phyloP scores from a whole-genome alignment of 129 eudicot genomes.

The Helianthus annuus region HanXRQr2.0-SUNRISE NC_035449.2:123353049-123353548 shows the following conservation, averaged over 20 bases:
- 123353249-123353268: not conserved
- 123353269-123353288: not conserved
- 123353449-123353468: conserved; percentile 92
- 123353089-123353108: conserved; percentile 80
- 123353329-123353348: too few species aligned
- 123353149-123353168: conserved; percentile 61
- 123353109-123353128: conserved; percentile 71
- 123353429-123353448: conserved; percentile 48
- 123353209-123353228: conserved; percentile 40
- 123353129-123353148: conserved; percentile 55
- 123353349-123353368: too few species aligned
- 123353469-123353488: conserved; percentile 65
- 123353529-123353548: conserved; percentile 11
- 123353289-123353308: too few species aligned
- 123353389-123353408: not conserved
- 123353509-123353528: conserved; percentile 51
- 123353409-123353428: not conserved
- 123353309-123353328: too few species aligned
- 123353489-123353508: conserved; percentile 82
- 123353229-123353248: not conserved
- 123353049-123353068: conserved; percentile 63
- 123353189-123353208: conserved; percentile 88
- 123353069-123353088: conserved; percentile 84
- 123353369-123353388: too few species aligned
- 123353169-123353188: conserved; percentile 84